These are phyloP conservation scores for Anthoceros angustus DNA, from an alignment of 225 moss, liverwort and hornwort genomes.

Conservation along the genomic window DNA sequence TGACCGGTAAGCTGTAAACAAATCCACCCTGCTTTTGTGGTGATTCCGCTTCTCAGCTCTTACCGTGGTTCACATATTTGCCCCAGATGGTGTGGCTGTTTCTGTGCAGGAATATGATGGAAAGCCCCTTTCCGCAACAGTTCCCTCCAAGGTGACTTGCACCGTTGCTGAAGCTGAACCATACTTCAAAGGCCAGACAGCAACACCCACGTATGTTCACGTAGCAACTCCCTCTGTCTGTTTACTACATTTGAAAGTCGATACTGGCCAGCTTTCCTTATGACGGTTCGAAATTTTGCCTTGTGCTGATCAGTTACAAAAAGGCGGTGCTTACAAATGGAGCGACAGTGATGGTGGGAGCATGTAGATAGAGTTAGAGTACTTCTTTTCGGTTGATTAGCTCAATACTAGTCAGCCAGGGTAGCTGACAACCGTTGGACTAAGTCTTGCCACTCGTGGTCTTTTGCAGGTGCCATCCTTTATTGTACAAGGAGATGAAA, in stretches of 20 bases:
- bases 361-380: background rate
- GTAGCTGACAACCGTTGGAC: too few species aligned
- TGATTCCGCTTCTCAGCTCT: background rate
- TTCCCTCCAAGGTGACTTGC: slow-evolving; percentile 76
- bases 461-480: background rate
- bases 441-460: too few species aligned
- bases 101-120: slow-evolving; percentile 85
- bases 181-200: slow-evolving; percentile 89
- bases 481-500: background rate
- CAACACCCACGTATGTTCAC: slow-evolving; percentile 74
- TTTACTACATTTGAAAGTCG: too few species aligned
- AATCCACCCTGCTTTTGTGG: background rate
- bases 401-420: background rate
- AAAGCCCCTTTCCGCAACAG: slow-evolving; percentile 71
- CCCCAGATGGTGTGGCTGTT: slow-evolving; percentile 86
- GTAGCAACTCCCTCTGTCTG: background rate
- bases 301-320: background rate
- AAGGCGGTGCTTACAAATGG: background rate
- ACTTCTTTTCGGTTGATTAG: background rate
- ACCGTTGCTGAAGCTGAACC: slow-evolving; percentile 85
- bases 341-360: background rate
- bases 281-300: background rate
- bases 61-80: background rate
- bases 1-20: slow-evolving; percentile 34
- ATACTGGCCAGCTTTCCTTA: too few species aligned